Conservation (phyloP, 2,329 filamentous ascomycete genomes). For the Botrytis tulipae region DNA sequence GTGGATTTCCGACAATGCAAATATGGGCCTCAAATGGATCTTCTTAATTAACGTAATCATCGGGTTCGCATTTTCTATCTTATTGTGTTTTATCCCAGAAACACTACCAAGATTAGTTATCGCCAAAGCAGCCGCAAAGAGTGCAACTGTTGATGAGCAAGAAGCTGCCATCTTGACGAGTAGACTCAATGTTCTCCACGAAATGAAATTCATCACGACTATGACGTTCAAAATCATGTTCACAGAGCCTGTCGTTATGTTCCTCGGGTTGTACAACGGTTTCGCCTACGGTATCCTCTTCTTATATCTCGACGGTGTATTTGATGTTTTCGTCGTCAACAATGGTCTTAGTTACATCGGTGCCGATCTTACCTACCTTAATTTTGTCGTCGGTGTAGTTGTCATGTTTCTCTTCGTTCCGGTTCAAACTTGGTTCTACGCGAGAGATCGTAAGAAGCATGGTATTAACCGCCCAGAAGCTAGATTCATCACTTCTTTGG, state of each 20-base stretch:
- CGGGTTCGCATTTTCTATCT: conserved; percentile 40
- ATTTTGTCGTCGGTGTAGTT: conserved; percentile 45
- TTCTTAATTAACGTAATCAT: conserved; percentile 45
- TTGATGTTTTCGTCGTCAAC: conserved; percentile 45
- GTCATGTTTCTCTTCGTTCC: conserved; percentile 45
- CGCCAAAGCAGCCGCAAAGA: conserved; percentile 38
- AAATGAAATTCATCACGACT: conserved; percentile 43
- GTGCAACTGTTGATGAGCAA: conserved; percentile 34
- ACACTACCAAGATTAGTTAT: conserved; percentile 44
- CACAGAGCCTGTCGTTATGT: conserved; percentile 44
- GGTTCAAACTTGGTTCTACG: conserved; percentile 45
- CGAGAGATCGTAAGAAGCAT: conserved; percentile 40
- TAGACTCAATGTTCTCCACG: conserved; percentile 41
- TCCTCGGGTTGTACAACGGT: conserved; percentile 44
- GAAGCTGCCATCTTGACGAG: conserved; percentile 39
- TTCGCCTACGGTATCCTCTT: conserved; percentile 46
- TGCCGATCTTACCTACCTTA: conserved; percentile 45
- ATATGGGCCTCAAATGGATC: conserved; percentile 43
- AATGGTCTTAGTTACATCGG: conserved; percentile 43
- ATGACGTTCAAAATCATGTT: conserved; percentile 46
- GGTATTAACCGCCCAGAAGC: conserved; percentile 43
- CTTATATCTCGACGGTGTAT: conserved; percentile 45
- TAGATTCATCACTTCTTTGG: conserved; percentile 43
- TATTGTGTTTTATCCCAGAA: conserved; percentile 40
- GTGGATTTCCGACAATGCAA: conserved; percentile 42